phyloP scores from a whole-genome alignment of 129 eudicot genomes.

The Lonicera japonica region DNA sequence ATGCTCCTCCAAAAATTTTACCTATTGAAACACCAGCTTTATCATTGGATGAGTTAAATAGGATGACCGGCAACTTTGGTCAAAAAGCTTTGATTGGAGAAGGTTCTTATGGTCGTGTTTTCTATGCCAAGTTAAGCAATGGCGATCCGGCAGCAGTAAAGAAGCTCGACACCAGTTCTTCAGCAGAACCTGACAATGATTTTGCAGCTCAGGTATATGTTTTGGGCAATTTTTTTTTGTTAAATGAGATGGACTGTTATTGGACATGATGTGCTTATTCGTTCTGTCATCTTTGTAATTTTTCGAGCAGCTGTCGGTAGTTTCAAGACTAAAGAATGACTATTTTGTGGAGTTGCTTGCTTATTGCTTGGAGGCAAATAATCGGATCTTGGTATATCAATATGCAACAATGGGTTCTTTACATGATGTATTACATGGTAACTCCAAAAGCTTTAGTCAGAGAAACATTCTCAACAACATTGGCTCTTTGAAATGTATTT shows the following conservation, averaged over 20 bases:
- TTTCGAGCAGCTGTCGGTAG: slow-evolving; percentile 43
- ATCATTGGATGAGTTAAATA: slow-evolving; percentile 41
- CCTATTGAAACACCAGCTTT: slow-evolving; percentile 47
- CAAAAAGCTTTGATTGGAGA: slow-evolving; percentile 47
- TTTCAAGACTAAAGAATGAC: slow-evolving; percentile 58
- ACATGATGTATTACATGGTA: slow-evolving; percentile 70
- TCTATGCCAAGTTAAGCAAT: slow-evolving; percentile 32
- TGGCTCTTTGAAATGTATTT: too few species aligned
- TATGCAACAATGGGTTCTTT: slow-evolving; percentile 66
- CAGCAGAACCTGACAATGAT: slow-evolving; percentile 40
- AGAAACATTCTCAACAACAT: not conserved
- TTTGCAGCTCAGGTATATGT: slow-evolving; percentile 43
- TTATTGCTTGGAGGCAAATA: slow-evolving; percentile 50
- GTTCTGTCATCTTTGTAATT: not conserved
- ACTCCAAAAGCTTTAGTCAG: not conserved
- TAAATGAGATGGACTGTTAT: not conserved
- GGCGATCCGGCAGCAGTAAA: slow-evolving; percentile 41
- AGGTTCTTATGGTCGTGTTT: slow-evolving; percentile 64
- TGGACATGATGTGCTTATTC: not conserved
- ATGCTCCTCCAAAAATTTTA: slow-evolving; percentile 27
- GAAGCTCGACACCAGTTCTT: slow-evolving; percentile 47
- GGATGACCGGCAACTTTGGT: slow-evolving; percentile 40
- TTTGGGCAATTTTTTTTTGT: not conserved
- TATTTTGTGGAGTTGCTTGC: slow-evolving; percentile 44
- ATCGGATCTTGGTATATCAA: slow-evolving; percentile 53